Evolutionary conservation across 768 basidiomycete genomes (phyloP), one percentile per base, ranked within the genome.

Genomic region (Rhizopogon roseolus): DNA sequence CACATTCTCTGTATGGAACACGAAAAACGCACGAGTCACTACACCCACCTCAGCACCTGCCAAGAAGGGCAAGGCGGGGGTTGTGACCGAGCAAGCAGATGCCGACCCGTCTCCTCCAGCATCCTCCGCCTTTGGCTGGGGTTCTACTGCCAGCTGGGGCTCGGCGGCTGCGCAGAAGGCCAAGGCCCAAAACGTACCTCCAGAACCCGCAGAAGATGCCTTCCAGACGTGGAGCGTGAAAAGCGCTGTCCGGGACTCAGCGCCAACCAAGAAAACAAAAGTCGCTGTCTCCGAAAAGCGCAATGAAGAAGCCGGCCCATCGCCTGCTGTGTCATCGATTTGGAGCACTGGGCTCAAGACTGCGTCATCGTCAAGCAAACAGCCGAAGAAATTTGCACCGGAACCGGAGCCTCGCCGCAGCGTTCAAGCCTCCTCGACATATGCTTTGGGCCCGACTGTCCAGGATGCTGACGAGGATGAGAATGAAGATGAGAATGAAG

Each of bases 401-500:
- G 54, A 52, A n/a, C 54, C 22, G 14, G 41, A 52, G 36, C 22
- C 56, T 27, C 60, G 39, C 40, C 59, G 53, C 8, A 34, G 50
- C 22, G 53, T 36, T 43, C 45, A 51, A 28, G 39, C 41, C 16
- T 50, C 59, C 13, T 50, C 39, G 41, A 66, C 52, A 41, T 53
- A 48, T 38, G 55, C 39, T 16, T 57, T 57, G 41, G 57, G 56
- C 52, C 57, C 60, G 22, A 19, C 40, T 14, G 56, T 57, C 44
- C 57, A 54, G 19, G 57, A 63, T 29, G 52, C 54, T 41, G 61
- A 57, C 14, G 58, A 58, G 22, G 56, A 44, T 13, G 54, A 55
- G 38, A 41, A 22, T 8, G 48, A 28, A 10, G 49, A 50, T 1
- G 49, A 38, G 0, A 6, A 42, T 1, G 37, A 50, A 5, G 49